Evolutionary conservation across 208 protist species (phyloP).

Genomic region (Naegleria lovaniensis): DNA sequence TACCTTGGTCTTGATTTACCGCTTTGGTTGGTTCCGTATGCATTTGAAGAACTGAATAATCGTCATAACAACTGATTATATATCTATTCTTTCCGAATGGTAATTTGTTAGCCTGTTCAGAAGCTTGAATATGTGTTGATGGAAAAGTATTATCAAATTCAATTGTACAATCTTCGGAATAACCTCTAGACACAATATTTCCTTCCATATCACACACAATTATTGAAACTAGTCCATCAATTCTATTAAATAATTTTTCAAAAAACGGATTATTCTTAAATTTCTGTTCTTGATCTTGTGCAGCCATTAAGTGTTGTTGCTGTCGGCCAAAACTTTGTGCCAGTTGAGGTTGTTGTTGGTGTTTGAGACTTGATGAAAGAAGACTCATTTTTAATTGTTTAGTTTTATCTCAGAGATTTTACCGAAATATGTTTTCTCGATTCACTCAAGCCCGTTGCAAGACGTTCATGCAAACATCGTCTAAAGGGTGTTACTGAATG

Average conservation of each 20-base stretch:
- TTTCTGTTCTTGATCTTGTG: not conserved
- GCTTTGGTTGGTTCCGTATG: not conserved
- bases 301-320: not conserved
- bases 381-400: not conserved
- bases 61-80: not conserved
- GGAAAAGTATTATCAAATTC: slow-evolving; percentile 6
- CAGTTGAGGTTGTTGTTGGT: not conserved
- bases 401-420: too few species aligned
- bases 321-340: not conserved
- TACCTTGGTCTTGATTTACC: not conserved
- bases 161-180: not conserved
- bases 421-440: too few species aligned
- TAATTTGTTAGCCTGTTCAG: not conserved
- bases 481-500: too few species aligned
- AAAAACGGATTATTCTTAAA: slow-evolving; percentile 7
- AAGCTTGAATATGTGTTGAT: not conserved
- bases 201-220: not conserved
- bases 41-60: not conserved
- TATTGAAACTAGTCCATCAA: not conserved
- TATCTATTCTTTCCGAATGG: not conserved
- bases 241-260: not conserved
- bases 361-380: not conserved
- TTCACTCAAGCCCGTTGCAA: too few species aligned
- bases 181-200: not conserved
- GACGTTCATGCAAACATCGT: too few species aligned